Evolutionary conservation across 768 basidiomycete species (phyloP).

Genomic region (Suillus placidus): DNA sequence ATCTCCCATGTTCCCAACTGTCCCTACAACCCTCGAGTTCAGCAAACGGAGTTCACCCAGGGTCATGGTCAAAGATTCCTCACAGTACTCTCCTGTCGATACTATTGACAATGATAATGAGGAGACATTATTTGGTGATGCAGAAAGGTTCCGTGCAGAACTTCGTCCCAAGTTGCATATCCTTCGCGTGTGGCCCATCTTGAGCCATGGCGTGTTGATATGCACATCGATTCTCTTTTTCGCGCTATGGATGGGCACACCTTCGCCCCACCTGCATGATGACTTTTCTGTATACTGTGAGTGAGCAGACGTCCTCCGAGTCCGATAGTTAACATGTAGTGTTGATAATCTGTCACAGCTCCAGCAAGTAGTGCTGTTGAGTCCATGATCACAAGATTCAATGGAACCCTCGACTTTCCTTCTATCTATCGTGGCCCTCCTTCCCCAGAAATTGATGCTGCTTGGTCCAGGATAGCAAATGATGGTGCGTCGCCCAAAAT

Average conservation of each 20-base stretch:
- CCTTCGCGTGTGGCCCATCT: background rate
- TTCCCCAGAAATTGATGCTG: constrained; percentile 5
- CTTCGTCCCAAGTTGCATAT: background rate
- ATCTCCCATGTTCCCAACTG: no score
- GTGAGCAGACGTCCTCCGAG: background rate
- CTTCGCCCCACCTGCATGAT: background rate
- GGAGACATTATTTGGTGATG: background rate
- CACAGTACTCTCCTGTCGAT: background rate
- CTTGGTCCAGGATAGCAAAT: constrained; percentile 6
- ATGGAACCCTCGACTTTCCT: constrained; percentile 8
- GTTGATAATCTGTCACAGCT: background rate
- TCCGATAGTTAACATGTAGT: background rate
- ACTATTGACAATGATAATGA: background rate
- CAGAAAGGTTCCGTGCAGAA: background rate
- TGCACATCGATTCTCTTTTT: constrained; percentile 8
- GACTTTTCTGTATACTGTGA: constrained; percentile 1
- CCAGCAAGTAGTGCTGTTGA: constrained; percentile 16
- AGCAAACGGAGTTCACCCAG: background rate
- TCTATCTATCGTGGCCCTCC: constrained; percentile 9
- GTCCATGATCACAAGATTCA: constrained; percentile 8
- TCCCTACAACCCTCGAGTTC: background rate
- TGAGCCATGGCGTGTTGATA: background rate
- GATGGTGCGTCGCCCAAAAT: background rate
- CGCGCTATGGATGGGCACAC: constrained; percentile 10
- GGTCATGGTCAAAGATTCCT: background rate